A percentile compares a stretch with the other conserved stretches of the same genome.
Evolutionary conservation across 2,329 filamentous ascomycete species (phyloP).

Genomic region (Claviceps arundinis): DNA sequence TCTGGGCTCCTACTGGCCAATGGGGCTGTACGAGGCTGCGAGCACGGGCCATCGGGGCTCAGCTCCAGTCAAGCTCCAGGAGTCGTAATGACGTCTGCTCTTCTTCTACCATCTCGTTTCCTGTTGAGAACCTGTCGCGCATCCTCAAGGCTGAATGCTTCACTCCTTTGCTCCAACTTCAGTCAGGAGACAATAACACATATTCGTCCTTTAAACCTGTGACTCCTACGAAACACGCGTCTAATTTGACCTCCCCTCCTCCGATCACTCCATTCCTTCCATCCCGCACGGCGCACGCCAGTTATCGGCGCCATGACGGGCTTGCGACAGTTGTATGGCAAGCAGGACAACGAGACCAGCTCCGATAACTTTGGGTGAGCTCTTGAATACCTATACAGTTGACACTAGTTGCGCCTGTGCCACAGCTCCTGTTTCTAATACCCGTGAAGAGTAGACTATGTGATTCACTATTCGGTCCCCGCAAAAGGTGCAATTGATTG

Average conservation of each 20-base stretch:
- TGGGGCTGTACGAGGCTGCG: neutral
- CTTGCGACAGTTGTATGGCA: slow-evolving; percentile 19
- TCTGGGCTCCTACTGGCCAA: no score
- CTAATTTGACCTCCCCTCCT: neutral
- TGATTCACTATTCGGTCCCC: slow-evolving; percentile 65
- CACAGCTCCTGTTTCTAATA: neutral
- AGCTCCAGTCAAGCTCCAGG: neutral
- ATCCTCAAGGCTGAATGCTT: no score
- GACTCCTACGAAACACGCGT: neutral
- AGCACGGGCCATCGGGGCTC: neutral
- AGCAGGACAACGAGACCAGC: slow-evolving; percentile 13
- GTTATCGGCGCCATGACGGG: slow-evolving; percentile 18
- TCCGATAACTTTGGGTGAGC: slow-evolving; percentile 28
- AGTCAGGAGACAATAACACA: neutral
- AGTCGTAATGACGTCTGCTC: neutral
- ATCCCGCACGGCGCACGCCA: neutral
- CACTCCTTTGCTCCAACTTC: no score
- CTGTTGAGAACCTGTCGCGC: no score
- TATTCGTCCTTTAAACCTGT: neutral
- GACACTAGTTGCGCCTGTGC: slow-evolving; percentile 5
- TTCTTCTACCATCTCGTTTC: neutral
- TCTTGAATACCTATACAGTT: no score
- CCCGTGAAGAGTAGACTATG: slow-evolving; percentile 64
- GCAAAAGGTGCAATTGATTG: slow-evolving; percentile 42
- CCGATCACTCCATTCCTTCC: neutral